phyloP scores from a whole-genome alignment of 2,329 filamentous ascomycete genomes.

The Neofusicoccum parvum region DNA sequence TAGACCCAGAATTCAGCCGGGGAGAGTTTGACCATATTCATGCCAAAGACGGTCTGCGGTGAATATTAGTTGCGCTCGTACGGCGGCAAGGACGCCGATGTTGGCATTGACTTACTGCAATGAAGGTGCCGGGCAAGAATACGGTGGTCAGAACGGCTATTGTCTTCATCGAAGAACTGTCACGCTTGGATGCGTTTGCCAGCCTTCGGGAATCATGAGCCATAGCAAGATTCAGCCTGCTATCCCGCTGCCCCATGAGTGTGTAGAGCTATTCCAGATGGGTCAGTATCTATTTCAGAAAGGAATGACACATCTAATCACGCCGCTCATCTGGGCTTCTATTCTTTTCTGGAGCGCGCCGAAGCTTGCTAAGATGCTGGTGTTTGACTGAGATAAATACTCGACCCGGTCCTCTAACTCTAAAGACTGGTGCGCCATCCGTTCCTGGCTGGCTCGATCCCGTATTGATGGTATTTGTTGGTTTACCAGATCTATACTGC shows the following conservation, averaged over 20 bases:
- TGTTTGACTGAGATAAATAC: neutral
- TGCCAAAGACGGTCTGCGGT: slow-evolving; percentile 8
- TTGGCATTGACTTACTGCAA: slow-evolving; percentile 14
- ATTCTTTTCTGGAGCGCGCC: neutral
- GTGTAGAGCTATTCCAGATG: neutral
- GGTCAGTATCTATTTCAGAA: neutral
- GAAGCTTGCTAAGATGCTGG: neutral
- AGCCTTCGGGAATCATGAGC: neutral
- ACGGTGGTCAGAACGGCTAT: slow-evolving; percentile 22
- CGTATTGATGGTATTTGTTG: neutral
- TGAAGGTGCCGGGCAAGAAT: slow-evolving; percentile 21
- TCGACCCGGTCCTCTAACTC: neutral
- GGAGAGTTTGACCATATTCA: slow-evolving; percentile 9
- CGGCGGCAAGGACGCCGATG: neutral
- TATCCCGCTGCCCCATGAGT: neutral
- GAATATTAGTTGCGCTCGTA: neutral
- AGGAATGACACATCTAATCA: neutral
- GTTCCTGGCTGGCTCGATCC: neutral
- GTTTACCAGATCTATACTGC: neutral
- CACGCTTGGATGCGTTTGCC: slow-evolving; percentile 2
- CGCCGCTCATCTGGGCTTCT: neutral
- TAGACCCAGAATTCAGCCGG: slow-evolving; percentile 14
- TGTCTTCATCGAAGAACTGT: slow-evolving; percentile 22
- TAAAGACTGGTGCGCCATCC: neutral
- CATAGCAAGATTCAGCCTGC: neutral